Evolutionary conservation across 306 rosid species (phyloP).

Genomic region (Fagus crenata): DNA sequence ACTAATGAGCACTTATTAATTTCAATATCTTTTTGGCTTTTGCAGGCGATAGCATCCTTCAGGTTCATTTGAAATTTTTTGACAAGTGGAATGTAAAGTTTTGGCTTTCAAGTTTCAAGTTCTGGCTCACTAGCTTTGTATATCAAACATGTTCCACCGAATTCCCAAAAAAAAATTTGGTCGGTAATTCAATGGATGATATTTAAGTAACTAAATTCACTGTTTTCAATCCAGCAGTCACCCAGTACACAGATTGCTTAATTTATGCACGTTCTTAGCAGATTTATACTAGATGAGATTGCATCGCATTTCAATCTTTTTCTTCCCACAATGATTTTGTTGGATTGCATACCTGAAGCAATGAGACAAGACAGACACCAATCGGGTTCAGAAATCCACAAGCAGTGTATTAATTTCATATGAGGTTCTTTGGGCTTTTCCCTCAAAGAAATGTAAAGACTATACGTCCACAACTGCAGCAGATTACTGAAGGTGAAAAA

Average conservation of each 20-base stretch:
- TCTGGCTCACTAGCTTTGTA: not conserved
- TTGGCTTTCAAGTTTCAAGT: not conserved
- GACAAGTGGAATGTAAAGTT: not conserved
- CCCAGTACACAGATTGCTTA: not conserved
- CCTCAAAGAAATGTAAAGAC: too few relatives aligned
- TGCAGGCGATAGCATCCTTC: constrained; percentile 82
- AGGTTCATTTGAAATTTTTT: constrained; percentile 46
- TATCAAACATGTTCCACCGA: not conserved
- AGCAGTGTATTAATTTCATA: not conserved
- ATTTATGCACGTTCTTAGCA: not conserved
- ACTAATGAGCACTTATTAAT: constrained; percentile 5
- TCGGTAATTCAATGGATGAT: not conserved
- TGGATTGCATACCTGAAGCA: not conserved
- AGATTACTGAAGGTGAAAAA: too few relatives aligned
- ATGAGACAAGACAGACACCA: not conserved
- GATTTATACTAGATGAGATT: not conserved
- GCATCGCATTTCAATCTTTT: not conserved
- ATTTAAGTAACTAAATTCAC: not conserved
- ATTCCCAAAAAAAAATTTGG: too few relatives aligned
- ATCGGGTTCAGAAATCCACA: not conserved
- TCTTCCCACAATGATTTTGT: not conserved
- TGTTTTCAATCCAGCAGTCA: not conserved
- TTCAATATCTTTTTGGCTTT: constrained; percentile 27
- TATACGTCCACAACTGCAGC: too few relatives aligned
- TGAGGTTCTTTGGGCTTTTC: too few relatives aligned